Base-by-base conservation (phyloP, 225 moss, liverwort and hornwort genomes). In the Bryoerythrophyllum caledonicum region DNA sequence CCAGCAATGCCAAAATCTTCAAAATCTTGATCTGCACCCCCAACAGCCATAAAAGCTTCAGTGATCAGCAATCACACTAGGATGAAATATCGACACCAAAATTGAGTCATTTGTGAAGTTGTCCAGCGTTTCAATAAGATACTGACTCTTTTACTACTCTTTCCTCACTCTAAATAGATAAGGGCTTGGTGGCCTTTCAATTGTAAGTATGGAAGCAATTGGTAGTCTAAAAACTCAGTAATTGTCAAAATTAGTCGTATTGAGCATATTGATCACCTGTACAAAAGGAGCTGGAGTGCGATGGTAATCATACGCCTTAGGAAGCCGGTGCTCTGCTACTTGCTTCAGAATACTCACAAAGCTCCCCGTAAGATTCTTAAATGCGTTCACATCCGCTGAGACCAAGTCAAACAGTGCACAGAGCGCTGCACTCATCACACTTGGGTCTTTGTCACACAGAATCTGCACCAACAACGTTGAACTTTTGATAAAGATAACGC, bases 351-450 rank as follows among this genome's bases (percentile, higher is more conserved):
- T 99, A 65, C 89, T 88, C 76, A 91, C 93, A 79, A 99, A 95
- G 84, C 91, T 90, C n/a, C 84, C 68, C 21, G 93, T 92, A 81
- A 99, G 84, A 44, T 77, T 67, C 82, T 92, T 93, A 82, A 87
- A 95, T 5, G 83, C 79, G 69, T 88, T 86, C 8, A 86, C 80
- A 71, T 95, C 93, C 37, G 83, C 73, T 26, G 91, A 86, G 28
- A 95, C 90, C 73, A 95, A 81, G 76, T 99, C 99, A 72, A 84
- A 87, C 10, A 99, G 84, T 44, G 93, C 93, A 90, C 99, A 99
- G 0, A 99, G 78, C 32, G 99, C 93, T 65, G 99, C 93, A 81
- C 99, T 95, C 89, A 93, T 92, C 80, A 95, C 99, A 74, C 99
- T 95, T 48, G 99, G 99, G 79, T 99, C 95, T 79, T 91, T 92